Percentiles rank a stretch among this genome's conserved stretches.
Evolutionary conservation across 805 yeast species (phyloP).

Genomic region (Schwanniomyces yamadae): DNA sequence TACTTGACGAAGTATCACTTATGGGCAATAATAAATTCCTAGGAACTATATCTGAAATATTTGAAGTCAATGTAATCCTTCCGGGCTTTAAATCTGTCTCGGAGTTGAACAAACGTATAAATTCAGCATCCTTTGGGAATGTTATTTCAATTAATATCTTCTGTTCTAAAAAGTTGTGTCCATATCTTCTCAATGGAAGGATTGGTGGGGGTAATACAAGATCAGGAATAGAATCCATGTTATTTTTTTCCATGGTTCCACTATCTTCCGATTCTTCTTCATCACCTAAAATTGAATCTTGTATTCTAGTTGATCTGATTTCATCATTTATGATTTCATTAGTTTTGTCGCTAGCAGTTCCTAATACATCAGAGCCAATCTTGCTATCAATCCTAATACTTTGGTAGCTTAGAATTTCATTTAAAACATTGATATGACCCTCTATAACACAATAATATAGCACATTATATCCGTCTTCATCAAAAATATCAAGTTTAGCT

Average conservation of each 20-base stretch:
- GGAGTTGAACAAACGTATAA: slow-evolving; percentile 46
- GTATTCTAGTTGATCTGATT: slow-evolving; percentile 2
- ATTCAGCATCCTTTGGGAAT: slow-evolving; percentile 51
- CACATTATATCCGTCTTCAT: slow-evolving; percentile 79
- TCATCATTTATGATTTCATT: slow-evolving; percentile 2
- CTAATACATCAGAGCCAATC: no score
- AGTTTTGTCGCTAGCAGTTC: background rate
- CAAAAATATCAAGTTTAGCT: slow-evolving; percentile 66
- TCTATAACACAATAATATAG: slow-evolving; percentile 91
- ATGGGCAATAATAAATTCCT: slow-evolving; percentile 81
- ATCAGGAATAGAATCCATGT: slow-evolving; percentile 79
- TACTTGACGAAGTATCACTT: slow-evolving; percentile 51
- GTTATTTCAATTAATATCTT: slow-evolving; percentile 79
- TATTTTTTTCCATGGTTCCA: slow-evolving; percentile 30
- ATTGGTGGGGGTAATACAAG: slow-evolving; percentile 94
- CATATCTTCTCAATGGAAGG: slow-evolving; percentile 88
- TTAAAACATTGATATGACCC: slow-evolving; percentile 82
- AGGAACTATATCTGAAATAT: slow-evolving; percentile 79
- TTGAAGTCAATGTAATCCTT: slow-evolving; percentile 78
- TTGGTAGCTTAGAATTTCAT: slow-evolving; percentile 54
- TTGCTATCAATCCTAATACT: slow-evolving; percentile 9
- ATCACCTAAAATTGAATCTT: slow-evolving; percentile 28
- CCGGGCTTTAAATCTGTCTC: slow-evolving; percentile 59
- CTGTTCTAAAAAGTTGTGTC: slow-evolving; percentile 92
- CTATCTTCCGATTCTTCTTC: slow-evolving; percentile 40